These are phyloP conservation scores for Sclerotinia spermophila DNA, from an alignment of 2,329 filamentous ascomycete genomes.

Conservation along the genomic window DNA sequence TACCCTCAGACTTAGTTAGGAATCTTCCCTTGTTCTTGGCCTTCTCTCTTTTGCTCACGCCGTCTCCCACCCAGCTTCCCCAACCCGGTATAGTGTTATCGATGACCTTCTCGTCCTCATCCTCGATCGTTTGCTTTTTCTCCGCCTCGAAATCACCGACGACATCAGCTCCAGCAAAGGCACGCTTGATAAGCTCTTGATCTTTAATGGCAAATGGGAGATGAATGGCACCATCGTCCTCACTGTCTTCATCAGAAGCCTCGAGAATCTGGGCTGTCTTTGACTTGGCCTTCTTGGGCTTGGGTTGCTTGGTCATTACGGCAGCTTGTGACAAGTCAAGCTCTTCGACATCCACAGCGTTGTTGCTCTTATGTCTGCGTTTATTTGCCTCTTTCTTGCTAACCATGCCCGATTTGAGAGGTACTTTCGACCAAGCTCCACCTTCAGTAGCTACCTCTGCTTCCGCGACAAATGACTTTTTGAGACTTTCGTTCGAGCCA, in stretches of 20 bases:
- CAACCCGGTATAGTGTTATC: constrained; percentile 89
- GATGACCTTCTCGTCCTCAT: constrained; percentile 78
- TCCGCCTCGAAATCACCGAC: constrained; percentile 76
- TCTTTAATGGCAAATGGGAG: constrained; percentile 57
- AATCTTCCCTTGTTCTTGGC: constrained; percentile 60
- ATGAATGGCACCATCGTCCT: constrained; percentile 48
- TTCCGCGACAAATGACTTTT: constrained; percentile 11
- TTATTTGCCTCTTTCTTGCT: constrained; percentile 33
- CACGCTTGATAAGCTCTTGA: constrained; percentile 69
- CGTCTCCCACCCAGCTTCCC: constrained; percentile 87
- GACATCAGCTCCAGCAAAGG: constrained; percentile 86
- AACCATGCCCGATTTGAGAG: constrained; percentile 24
- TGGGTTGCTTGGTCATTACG: constrained; percentile 33
- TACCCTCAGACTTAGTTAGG: constrained; percentile 64
- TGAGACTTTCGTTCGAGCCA: constrained; percentile 7
- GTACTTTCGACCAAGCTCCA: constrained; percentile 38
- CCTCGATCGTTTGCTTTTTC: constrained; percentile 66
- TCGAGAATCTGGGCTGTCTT: constrained; percentile 27
- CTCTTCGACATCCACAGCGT: constrained; percentile 35
- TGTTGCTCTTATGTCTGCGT: constrained; percentile 36
- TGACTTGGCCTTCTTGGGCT: constrained; percentile 30
- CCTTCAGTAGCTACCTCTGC: constrained; percentile 26
- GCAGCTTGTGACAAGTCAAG: constrained; percentile 36
- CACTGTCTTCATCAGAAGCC: constrained; percentile 36
- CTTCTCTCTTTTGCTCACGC: constrained; percentile 67